Percentiles rank a stretch among this genome's conserved stretches.
phyloP scores from a whole-genome alignment of 805 yeast genomes.

The Yarrowia deformans region DNA sequence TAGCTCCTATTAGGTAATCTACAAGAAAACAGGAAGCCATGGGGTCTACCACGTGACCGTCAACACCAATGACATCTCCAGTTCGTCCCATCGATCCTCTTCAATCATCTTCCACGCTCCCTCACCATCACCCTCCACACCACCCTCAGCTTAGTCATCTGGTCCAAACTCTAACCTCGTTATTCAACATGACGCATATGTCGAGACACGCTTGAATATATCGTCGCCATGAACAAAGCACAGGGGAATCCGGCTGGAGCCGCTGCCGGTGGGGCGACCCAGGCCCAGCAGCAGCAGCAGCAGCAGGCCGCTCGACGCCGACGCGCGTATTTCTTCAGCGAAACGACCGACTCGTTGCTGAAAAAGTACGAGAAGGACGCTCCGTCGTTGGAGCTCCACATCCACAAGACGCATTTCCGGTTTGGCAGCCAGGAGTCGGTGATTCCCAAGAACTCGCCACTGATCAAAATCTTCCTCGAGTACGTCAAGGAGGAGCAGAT shows the following conservation, averaged over 20 bases:
- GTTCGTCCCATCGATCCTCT: no score
- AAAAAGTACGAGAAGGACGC: constrained; percentile 78
- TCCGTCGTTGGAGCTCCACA: constrained; percentile 86
- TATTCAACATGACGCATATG: constrained; percentile 16
- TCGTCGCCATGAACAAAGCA: constrained; percentile 34
- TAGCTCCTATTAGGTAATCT: no score
- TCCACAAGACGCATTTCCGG: constrained; percentile 88
- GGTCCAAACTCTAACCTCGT: constrained; percentile 9
- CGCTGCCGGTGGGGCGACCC: background rate
- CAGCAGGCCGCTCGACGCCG: constrained; percentile 32
- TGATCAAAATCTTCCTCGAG: constrained; percentile 75
- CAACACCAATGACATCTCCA: no score
- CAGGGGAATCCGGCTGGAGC: constrained; percentile 31
- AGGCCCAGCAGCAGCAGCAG: constrained; percentile 33
- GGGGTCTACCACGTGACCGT: no score
- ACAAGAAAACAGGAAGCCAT: no score
- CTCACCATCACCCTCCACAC: background rate
- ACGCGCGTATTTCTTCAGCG: constrained; percentile 53
- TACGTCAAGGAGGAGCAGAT: constrained; percentile 82
- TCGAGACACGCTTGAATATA: constrained; percentile 22
- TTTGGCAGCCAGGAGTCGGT: constrained; percentile 91
- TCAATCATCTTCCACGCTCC: no score
- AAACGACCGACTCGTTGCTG: constrained; percentile 73
- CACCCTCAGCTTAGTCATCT: constrained; percentile 20
- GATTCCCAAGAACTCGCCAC: constrained; percentile 79